Base-by-base conservation (phyloP, 345 rosid species). In the Zanthoxylum bungeanum region DNA sequence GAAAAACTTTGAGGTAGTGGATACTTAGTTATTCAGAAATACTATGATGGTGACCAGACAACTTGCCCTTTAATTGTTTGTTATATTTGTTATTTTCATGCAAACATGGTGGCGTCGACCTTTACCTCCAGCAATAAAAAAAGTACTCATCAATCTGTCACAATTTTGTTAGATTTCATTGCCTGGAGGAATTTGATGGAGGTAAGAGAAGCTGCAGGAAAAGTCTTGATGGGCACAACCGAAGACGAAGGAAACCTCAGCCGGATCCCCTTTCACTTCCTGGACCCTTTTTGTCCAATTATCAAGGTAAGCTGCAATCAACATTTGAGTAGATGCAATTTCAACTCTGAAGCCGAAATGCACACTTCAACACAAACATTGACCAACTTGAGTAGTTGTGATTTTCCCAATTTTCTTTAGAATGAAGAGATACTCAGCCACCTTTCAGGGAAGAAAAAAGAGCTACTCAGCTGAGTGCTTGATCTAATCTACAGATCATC, bases 191-290 rank as follows among this genome's bases (percentile, higher is more conserved):
- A 57, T 85, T 85, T 75, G 89, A 85, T 31, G 89, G 82, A 72
- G 86, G 89, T 47, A 85, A 82, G 73, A 72, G 89, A 77, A 85
- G 89, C 65, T 85, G 89, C 83, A 80, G 89, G 76, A 85, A 81
- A 69, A 86, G 89, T 19, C 86, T 85, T 19, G 89, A 82, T 49
- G 89, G 89, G 47, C 89, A 85, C 70, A 85, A 85, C 73, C 62
- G 85, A 64, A 78, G 86, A 55, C 64, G 86, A 56, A 75, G 89
- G 65, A 85, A 85, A 73, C 85, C 89, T 68, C 86, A 81, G 76
- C 80, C 86, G 0, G 85, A 78, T 34, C 79, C 75, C 21, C 74
- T 78, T 30, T 61, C 77, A 1, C 79, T 64, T 31, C 10, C 82
- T 44, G 75, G 75, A 55, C 72, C 76, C 68, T 71, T 78, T 56